These are phyloP conservation scores for Neurospora discreta DNA, from an alignment of 495 filamentous ascomycete species.

Conservation along the genomic window DNA sequence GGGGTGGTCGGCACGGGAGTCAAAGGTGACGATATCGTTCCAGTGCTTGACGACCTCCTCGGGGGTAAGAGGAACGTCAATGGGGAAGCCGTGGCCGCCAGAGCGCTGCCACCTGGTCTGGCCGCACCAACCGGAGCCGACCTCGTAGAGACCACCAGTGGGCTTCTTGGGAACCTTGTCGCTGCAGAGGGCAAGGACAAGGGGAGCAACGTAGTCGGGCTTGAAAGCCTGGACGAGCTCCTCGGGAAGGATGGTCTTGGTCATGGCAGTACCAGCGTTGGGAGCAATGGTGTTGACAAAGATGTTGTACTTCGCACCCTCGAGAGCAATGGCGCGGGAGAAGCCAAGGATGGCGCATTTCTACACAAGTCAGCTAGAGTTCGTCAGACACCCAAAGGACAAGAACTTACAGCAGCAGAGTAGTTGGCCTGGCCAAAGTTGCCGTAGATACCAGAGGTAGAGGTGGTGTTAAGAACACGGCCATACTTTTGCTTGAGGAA, in stretches of 20 bases:
- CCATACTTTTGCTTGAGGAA: slow-evolving; percentile 99
- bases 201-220: slow-evolving; percentile 93
- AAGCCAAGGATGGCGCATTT: slow-evolving; percentile 95
- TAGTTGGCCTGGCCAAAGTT: slow-evolving; percentile 99
- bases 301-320: slow-evolving; percentile 97
- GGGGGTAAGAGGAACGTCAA: slow-evolving; percentile 77
- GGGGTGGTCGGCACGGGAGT: slow-evolving; percentile 84
- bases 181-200: slow-evolving; percentile 79
- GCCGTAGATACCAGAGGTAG: slow-evolving; percentile 94
- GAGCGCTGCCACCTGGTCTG: slow-evolving; percentile 90
- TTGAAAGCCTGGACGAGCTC: slow-evolving; percentile 99
- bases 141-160: slow-evolving; percentile 90
- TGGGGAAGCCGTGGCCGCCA: slow-evolving; percentile 84
- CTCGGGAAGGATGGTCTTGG: slow-evolving; percentile 86
- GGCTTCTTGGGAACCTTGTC: slow-evolving; percentile 75
- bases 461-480: slow-evolving; percentile 91
- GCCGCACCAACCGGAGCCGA: slow-evolving; percentile 89
- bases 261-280: slow-evolving; percentile 96
- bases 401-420: slow-evolving; percentile 64
- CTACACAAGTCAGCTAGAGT: slow-evolving; percentile 20
- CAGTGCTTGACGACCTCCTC: slow-evolving; percentile 73
- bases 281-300: slow-evolving; percentile 97
- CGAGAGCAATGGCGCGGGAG: slow-evolving; percentile 81
- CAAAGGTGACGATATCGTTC: slow-evolving; percentile 74
- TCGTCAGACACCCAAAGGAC: not conserved